Percentiles rank a stretch among this genome's conserved stretches.
phyloP scores from a whole-genome alignment of 495 filamentous ascomycete species.

The Cercophora samala region DNA sequence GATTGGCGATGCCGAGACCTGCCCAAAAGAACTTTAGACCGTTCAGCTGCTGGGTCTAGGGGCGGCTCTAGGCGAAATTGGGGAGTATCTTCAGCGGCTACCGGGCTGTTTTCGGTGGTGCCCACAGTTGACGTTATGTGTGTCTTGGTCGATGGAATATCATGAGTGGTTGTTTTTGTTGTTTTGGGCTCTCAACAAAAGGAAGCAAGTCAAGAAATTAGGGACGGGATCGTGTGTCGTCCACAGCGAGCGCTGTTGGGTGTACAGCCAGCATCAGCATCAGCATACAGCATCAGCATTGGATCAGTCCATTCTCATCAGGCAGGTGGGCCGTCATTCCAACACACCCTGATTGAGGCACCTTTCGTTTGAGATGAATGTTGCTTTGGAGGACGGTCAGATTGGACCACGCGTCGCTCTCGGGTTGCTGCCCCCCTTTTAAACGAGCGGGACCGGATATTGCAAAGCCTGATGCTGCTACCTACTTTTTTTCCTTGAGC shows the following conservation, averaged over 20 bases:
- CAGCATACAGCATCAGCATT: too few relatives aligned
- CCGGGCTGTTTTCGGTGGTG: background rate
- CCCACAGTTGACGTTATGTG: constrained; percentile 1
- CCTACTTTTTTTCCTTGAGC: background rate
- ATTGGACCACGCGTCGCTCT: constrained; percentile 1
- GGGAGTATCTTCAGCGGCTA: constrained; percentile 8
- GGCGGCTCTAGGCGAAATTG: constrained; percentile 10
- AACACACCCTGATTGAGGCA: constrained; percentile 9
- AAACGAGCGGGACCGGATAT: constrained; percentile 2
- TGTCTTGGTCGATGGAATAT: background rate
- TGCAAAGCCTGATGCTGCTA: background rate
- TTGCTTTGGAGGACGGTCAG: background rate
- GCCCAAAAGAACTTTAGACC: constrained; percentile 11
- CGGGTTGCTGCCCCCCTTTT: background rate
- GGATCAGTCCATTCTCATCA: constrained; percentile 7
- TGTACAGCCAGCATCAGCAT: background rate
- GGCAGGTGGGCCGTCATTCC: constrained; percentile 13
- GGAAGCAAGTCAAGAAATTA: background rate
- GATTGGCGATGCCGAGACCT: constrained; percentile 5
- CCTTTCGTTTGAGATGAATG: background rate
- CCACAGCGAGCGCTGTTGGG: background rate
- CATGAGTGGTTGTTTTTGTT: too few relatives aligned
- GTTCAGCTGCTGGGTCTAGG: constrained; percentile 7
- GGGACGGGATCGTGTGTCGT: background rate
- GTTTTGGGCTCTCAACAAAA: background rate